Percentiles rank a stretch among this genome's conserved stretches.
Conservation (phyloP, 768 basidiomycete genomes). For the Phanerodontia chrysosporium region DNA sequence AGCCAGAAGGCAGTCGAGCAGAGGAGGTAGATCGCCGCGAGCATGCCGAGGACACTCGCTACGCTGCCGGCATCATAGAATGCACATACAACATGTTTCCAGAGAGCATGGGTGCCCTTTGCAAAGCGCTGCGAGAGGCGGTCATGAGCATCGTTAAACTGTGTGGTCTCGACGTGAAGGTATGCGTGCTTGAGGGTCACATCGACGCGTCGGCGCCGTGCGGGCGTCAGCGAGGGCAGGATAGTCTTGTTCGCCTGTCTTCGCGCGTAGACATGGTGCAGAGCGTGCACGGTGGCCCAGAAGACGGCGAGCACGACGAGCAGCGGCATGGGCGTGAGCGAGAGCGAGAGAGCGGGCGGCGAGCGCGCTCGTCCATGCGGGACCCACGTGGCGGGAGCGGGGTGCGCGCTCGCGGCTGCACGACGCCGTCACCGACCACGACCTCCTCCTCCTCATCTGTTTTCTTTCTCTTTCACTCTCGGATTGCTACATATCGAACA, state of each 20-base stretch:
- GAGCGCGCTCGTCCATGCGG: not conserved
- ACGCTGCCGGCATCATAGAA: conserved; percentile 51
- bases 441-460: not conserved
- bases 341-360: not conserved
- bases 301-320: conserved; percentile 9
- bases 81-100: conserved; percentile 20
- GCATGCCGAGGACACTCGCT: conserved; percentile 45
- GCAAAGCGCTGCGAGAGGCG: conserved; percentile 33
- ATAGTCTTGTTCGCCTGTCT: not conserved
- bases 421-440: not conserved
- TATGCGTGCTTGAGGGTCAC: conserved; percentile 21
- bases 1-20: conserved; percentile 26
- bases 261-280: conserved; percentile 1
- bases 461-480: not conserved
- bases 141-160: conserved; percentile 49
- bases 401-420: not conserved
- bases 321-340: not conserved
- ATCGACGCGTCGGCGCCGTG: not conserved
- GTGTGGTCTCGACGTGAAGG: conserved; percentile 42
- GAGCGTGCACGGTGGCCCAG: conserved; percentile 13
- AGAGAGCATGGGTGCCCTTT: conserved; percentile 21
- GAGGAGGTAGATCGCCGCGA: conserved; percentile 36
- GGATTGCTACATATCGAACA: not conserved
- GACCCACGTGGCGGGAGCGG: not conserved
- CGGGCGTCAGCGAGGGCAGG: conserved; percentile 8